Percentiles rank a stretch among this genome's conserved stretches.
These are phyloP conservation scores for Cadophora malorum DNA, from an alignment of 2,329 filamentous ascomycete species.

Conservation along the genomic window DNA sequence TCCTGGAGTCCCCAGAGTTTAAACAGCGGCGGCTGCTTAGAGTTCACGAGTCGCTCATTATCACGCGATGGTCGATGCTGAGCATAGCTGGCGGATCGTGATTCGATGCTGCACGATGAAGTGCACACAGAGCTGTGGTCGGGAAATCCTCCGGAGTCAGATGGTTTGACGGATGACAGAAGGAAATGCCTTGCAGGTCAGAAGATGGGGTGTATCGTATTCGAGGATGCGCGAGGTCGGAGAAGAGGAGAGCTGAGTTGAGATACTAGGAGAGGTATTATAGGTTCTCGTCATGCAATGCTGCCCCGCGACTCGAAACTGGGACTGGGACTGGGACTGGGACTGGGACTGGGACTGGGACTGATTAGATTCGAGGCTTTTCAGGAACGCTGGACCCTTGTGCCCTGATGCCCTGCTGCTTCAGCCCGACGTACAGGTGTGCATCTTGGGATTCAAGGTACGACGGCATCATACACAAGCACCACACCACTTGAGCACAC, in stretches of 20 bases:
- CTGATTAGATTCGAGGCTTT: background rate
- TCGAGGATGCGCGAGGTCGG: background rate
- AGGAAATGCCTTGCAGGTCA: slow-evolving; percentile 11
- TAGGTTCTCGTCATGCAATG: background rate
- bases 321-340: too few relatives aligned
- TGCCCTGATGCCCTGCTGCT: background rate
- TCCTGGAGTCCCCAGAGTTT: background rate
- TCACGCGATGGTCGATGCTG: slow-evolving; percentile 24
- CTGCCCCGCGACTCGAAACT: background rate
- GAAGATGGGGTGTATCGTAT: slow-evolving; percentile 1
- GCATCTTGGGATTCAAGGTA: slow-evolving; percentile 8
- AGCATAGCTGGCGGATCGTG: slow-evolving; percentile 26
- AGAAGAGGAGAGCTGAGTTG: slow-evolving; percentile 1
- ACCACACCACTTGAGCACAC: background rate
- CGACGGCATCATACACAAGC: slow-evolving; percentile 12
- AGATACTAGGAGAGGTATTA: background rate
- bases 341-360: too few relatives aligned
- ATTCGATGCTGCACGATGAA: slow-evolving; percentile 25
- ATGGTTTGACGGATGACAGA: slow-evolving; percentile 17
- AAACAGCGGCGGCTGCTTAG: slow-evolving; percentile 13
- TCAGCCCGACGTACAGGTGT: background rate
- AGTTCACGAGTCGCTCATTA: slow-evolving; percentile 24
- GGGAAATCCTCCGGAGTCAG: slow-evolving; percentile 3
- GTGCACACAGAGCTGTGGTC: background rate
- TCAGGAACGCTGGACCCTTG: slow-evolving; percentile 13